Base-by-base conservation (phyloP, 108 stramenopile species). In the Skeletonema potamos region DNA sequence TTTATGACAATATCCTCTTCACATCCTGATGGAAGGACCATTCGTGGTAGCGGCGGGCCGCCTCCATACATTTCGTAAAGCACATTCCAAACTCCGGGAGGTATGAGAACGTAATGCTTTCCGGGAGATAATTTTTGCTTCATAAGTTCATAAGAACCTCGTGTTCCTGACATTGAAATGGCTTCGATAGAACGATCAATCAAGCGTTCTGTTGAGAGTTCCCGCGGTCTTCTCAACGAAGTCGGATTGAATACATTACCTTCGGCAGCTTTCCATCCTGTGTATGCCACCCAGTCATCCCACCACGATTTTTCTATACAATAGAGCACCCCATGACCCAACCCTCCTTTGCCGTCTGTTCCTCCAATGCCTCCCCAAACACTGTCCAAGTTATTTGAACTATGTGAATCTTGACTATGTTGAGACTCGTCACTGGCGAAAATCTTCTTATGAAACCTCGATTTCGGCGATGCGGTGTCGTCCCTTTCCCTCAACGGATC, bases 1-100 rank as follows among this genome's bases (percentile, higher is more conserved):
- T 59, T 74, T 28, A 26, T 34, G 4, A 48, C 11, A 9, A 65
- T 30, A 27, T 55, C 73, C 0, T 36, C 59, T 9, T 34, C 62
- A 27, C 36, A 32, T 27, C 62, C 57, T 26, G 74, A 64, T 20
- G 84, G 74, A 27, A 82, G 29, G 18, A 90, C 79, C 89, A 90
- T 90, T 60, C 93, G 77, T 0, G 93, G 93, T 12, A 95, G 76
- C 15, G 94, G 91, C n/a, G 94, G 94, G 15, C 94, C 94, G 2
- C 94, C 94, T 30, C 87, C 91, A 60, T 95, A 95, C 37, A 92
- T 63, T 62, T 92, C 94, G 65, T 89, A 95, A 22, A 95, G 76
- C 43, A 89, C 80, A 82, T 95, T 89, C 94, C 94, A 95, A 20
- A 95, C 94, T 22, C 80, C 66, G 26, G 90, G 84, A 32, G 94